Evolutionary conservation across 495 filamentous ascomycete genomes (phyloP).

Genomic region (Aspergillus nidulans): DNA sequence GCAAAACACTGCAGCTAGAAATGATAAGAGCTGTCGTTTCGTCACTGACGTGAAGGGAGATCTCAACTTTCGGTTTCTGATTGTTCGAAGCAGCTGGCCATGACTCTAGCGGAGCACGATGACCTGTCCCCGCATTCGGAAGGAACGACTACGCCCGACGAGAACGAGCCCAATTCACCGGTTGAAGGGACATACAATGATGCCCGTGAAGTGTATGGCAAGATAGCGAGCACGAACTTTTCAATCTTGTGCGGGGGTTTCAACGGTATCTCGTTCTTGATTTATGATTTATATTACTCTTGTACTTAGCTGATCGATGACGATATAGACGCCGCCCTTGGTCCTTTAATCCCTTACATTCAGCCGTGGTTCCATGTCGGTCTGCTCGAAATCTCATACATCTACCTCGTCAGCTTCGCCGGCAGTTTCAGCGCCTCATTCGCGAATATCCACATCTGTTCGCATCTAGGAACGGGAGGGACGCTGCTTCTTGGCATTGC

Average conservation of each 20-base stretch:
- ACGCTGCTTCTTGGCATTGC: conserved; percentile 46
- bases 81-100: background rate
- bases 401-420: conserved; percentile 40
- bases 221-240: conserved; percentile 46
- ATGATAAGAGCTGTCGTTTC: background rate
- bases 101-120: conserved; percentile 1
- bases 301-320: background rate
- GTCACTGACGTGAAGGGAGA: no score
- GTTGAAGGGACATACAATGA: conserved; percentile 5
- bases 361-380: conserved; percentile 41
- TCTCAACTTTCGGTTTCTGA: no score
- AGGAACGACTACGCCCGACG: background rate
- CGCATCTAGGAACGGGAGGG: conserved; percentile 40
- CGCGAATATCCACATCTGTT: conserved; percentile 43
- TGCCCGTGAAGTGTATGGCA: conserved; percentile 23
- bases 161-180: background rate
- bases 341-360: conserved; percentile 51
- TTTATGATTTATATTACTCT: no score
- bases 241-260: conserved; percentile 51
- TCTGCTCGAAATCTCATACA: conserved; percentile 43
- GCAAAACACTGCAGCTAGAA: background rate
- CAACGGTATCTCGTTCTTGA: conserved; percentile 28
- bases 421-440: conserved; percentile 48
- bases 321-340: conserved; percentile 41
- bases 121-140: conserved; percentile 1